Evolutionary conservation across 1,139 yeast genomes (phyloP).

Genomic region (Pichia sp.): DNA sequence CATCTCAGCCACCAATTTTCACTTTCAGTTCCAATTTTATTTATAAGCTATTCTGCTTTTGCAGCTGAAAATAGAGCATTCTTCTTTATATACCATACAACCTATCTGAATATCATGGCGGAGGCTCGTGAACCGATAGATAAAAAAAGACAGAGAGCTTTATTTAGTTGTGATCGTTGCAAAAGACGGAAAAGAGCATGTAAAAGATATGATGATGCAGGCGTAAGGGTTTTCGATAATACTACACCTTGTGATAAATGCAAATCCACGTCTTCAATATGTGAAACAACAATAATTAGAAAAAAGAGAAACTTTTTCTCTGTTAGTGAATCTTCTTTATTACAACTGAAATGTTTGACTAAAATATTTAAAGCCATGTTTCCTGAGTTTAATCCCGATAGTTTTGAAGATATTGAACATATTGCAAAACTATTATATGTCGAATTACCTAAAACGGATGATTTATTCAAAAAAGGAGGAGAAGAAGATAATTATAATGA

Average conservation of each 20-base stretch:
- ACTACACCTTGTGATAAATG: constrained; percentile 31
- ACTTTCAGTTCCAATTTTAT: neutral
- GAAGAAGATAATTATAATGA: too few species aligned
- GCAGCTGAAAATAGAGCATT: neutral
- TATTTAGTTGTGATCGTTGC: constrained; percentile 37
- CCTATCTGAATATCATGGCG: neutral
- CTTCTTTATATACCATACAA: neutral
- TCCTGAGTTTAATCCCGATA: constrained; percentile 34
- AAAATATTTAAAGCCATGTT: constrained; percentile 30
- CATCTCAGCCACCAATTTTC: neutral
- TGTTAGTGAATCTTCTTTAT: constrained; percentile 23
- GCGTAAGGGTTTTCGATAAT: constrained; percentile 22
- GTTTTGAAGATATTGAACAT: constrained; percentile 28
- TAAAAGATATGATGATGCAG: constrained; percentile 20
- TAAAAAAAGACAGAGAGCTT: constrained; percentile 24
- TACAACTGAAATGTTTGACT: constrained; percentile 30
- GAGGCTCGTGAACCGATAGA: neutral
- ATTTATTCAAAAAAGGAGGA: neutral
- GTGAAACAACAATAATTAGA: constrained; percentile 32
- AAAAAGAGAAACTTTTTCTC: constrained; percentile 30
- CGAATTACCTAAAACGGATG: constrained; percentile 25
- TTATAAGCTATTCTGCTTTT: neutral
- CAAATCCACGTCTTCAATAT: constrained; percentile 23
- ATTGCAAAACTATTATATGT: constrained; percentile 30
- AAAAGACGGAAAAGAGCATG: constrained; percentile 35